Evolutionary conservation across 306 rosid species (phyloP).

Genomic region (Cicer pinnatifidum): DNA sequence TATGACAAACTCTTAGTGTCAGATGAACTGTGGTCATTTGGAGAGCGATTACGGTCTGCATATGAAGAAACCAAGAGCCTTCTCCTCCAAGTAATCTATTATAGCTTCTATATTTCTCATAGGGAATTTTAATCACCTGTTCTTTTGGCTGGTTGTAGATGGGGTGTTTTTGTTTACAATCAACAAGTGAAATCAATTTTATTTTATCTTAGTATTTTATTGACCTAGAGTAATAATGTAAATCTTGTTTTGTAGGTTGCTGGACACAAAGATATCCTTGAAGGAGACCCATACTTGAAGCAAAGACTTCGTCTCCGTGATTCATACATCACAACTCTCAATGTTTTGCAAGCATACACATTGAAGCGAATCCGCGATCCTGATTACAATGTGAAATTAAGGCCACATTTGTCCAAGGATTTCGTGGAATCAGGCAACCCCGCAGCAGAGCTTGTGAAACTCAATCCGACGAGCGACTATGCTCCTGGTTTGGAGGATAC

Average conservation of each 20-base stretch:
- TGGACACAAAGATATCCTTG: constrained; percentile 79
- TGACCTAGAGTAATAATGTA: background rate
- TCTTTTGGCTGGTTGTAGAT: background rate
- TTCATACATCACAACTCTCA: constrained; percentile 83
- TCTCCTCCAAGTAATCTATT: constrained; percentile 69
- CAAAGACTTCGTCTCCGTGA: constrained; percentile 93
- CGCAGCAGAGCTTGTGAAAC: constrained; percentile 93
- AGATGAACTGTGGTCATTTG: constrained; percentile 72
- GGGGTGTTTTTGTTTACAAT: background rate
- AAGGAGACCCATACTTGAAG: constrained; percentile 91
- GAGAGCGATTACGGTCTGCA: constrained; percentile 66
- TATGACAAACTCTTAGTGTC: constrained; percentile 92
- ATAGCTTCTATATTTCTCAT: background rate
- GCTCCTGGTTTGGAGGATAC: constrained; percentile 99
- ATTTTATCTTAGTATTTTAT: background rate
- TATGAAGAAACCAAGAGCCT: constrained; percentile 76
- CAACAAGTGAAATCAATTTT: background rate
- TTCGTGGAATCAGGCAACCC: constrained; percentile 80
- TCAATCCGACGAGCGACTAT: constrained; percentile 83
- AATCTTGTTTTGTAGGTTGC: constrained; percentile 63
- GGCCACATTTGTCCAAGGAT: constrained; percentile 81
- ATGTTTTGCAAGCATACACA: constrained; percentile 88
- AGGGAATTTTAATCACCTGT: background rate
- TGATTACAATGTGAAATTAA: constrained; percentile 65
- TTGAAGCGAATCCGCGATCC: constrained; percentile 88